A percentile compares a stretch with the other conserved stretches of the same genome.
Conservation (phyloP, 1,139 yeast genomes). For the Pichia kudriavzevii region DNA sequence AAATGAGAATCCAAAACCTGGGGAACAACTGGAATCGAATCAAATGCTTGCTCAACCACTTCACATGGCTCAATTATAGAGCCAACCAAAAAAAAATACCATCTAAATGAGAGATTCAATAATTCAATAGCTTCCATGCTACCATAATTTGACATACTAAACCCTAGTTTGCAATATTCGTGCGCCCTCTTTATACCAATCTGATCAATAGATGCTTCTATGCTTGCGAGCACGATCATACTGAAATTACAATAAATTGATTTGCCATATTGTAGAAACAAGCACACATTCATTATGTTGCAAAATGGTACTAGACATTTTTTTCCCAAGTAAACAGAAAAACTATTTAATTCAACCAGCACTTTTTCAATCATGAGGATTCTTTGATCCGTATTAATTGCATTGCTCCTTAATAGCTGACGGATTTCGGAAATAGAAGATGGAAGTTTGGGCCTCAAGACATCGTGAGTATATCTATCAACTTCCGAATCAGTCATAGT, state of each 20-base stretch:
- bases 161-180: constrained; percentile 35
- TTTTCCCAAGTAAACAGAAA: constrained; percentile 23
- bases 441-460: constrained; percentile 32
- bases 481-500: constrained; percentile 19
- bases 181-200: constrained; percentile 35
- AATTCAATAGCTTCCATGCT: constrained; percentile 32
- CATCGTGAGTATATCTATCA: constrained; percentile 17
- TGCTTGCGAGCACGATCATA: constrained; percentile 29
- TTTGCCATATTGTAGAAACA: constrained; percentile 29
- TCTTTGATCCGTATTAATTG: constrained; percentile 28
- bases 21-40: constrained; percentile 22
- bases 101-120: constrained; percentile 37
- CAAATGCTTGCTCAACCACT: constrained; percentile 32
- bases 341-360: constrained; percentile 36
- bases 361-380: constrained; percentile 36
- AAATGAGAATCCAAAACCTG: constrained; percentile 4
- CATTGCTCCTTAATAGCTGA: constrained; percentile 27
- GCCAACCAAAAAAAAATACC: constrained; percentile 39
- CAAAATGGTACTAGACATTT: constrained; percentile 22
- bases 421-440: constrained; percentile 39
- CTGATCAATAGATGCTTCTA: constrained; percentile 25
- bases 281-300: constrained; percentile 26
- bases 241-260: constrained; percentile 30
- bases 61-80: constrained; percentile 37
- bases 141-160: constrained; percentile 32